Base-by-base conservation (phyloP, 805 yeast species). In the Spathaspora boniae region DNA sequence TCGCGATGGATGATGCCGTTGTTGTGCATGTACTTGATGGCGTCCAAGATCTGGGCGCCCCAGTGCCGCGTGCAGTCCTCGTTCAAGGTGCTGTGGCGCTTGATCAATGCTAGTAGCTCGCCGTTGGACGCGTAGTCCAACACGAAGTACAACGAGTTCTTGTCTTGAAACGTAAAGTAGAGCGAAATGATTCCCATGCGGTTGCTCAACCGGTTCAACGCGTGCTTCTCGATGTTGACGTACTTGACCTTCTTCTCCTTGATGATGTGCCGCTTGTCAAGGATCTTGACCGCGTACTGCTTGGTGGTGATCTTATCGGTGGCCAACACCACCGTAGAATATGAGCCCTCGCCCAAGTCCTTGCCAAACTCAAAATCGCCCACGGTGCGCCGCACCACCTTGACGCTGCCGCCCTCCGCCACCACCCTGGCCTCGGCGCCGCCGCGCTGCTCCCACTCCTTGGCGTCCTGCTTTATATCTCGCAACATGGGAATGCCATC, bases 191-290 rank as follows among this genome's bases (percentile, higher is more conserved):
- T 70, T 3, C 89, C 87, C 46, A 69, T 59, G 31, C 82, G 57
- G 37, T 70, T 58, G 33, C 78, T 80, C 40, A 85, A 65, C 39
- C 88, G 64, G 51, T 84, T 84, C 46, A 85, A 66, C 0, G 95
- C 84, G 51, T 81, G 82, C 50, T 85, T 85, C 51, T 85, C 95
- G 36, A 85, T 82, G 52, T 82, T 84, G 32, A 85, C 94, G 54
- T 85, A 85, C 52, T 85, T 84, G 21, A 84, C 93, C 51, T 85
- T 85, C 56, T 84, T 85, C 51, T 85, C 94, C 45, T 76, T 79
- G 36, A 85, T 83, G 33, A 85, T 77, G 51, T 85, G 91, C 38
- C 82, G 71, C 53, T 85, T 85, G 54, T 81, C 87, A 37, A 85
- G 60, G 3, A 84, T 75, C 53, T 85, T 85, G 8, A 85, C 81